These are phyloP conservation scores for Hirsutella thompsonii DNA, from an alignment of 2,329 filamentous ascomycete species.

Conservation along the genomic window DNA sequence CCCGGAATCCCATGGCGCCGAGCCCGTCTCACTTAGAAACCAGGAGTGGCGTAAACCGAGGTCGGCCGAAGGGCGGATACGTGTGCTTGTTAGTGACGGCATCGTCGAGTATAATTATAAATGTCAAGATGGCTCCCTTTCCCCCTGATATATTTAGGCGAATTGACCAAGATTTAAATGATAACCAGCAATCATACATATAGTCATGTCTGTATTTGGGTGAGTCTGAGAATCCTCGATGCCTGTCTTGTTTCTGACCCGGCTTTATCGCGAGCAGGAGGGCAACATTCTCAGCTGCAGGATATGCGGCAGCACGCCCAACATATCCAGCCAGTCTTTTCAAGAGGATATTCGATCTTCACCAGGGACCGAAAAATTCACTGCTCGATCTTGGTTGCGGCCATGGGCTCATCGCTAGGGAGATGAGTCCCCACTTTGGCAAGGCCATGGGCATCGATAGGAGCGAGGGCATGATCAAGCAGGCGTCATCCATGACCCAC, in stretches of 20 bases:
- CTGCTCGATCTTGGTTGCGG: constrained; percentile 51
- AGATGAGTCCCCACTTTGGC: constrained; percentile 38
- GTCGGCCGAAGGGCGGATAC: too few relatives aligned
- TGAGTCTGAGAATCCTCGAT: constrained; percentile 12
- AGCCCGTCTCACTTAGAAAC: too few relatives aligned
- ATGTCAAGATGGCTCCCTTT: too few relatives aligned
- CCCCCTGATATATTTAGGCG: too few relatives aligned
- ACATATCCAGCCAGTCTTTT: constrained; percentile 43
- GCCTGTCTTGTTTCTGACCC: background rate
- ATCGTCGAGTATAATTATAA: too few relatives aligned
- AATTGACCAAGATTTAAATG: too few relatives aligned
- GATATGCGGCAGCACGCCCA: constrained; percentile 48
- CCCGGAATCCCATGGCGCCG: too few relatives aligned
- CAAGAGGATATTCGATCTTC: constrained; percentile 38
- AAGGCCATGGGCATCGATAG: constrained; percentile 42
- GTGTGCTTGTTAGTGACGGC: too few relatives aligned
- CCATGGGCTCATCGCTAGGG: constrained; percentile 43
- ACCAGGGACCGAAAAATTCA: constrained; percentile 22
- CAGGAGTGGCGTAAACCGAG: too few relatives aligned
- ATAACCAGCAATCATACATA: background rate
- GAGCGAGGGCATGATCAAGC: constrained; percentile 41
- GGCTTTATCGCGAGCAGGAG: constrained; percentile 25
- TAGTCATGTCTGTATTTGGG: constrained; percentile 35
- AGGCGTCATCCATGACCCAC: constrained; percentile 29
- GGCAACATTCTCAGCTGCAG: constrained; percentile 39